phyloP scores from a whole-genome alignment of 2,329 filamentous ascomycete genomes.

The Fusarium graminum region DNA sequence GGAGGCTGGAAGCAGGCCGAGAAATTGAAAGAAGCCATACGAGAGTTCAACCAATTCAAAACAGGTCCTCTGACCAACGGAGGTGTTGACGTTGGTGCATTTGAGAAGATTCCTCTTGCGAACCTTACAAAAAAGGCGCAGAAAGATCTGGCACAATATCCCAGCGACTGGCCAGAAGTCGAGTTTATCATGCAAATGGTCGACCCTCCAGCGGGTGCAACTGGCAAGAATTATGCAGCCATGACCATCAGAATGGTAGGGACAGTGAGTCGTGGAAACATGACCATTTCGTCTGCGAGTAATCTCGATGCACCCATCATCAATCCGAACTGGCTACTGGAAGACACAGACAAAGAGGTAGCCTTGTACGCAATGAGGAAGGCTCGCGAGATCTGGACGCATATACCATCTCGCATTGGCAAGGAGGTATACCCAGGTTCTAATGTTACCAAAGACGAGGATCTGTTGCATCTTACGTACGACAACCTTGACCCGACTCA shows the following conservation, averaged over 20 bases:
- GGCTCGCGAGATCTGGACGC: constrained; percentile 2
- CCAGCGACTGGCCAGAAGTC: constrained; percentile 54
- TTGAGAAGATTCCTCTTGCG: background rate
- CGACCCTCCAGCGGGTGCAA: background rate
- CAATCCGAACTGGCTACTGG: constrained; percentile 60
- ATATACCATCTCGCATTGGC: constrained; percentile 3
- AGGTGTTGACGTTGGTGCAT: constrained; percentile 1
- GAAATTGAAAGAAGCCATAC: constrained; percentile 3
- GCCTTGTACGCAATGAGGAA: constrained; percentile 40
- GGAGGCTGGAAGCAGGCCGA: background rate
- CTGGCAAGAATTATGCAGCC: constrained; percentile 37
- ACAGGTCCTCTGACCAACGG: constrained; percentile 5
- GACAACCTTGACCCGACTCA: constrained; percentile 7
- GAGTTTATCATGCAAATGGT: constrained; percentile 44
- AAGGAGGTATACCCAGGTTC: constrained; percentile 2
- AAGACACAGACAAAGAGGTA: constrained; percentile 58
- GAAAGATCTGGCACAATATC: constrained; percentile 39
- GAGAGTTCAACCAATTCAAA: background rate
- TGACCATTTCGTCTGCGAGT: constrained; percentile 55
- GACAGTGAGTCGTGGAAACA: constrained; percentile 58
- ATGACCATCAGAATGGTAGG: constrained; percentile 52
- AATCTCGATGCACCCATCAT: constrained; percentile 56
- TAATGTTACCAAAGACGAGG: background rate
- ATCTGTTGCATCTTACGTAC: constrained; percentile 3
- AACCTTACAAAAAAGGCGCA: constrained; percentile 4